Conservation (phyloP, 176 grass and related monocot genomes). For the Phragmites australis region DNA sequence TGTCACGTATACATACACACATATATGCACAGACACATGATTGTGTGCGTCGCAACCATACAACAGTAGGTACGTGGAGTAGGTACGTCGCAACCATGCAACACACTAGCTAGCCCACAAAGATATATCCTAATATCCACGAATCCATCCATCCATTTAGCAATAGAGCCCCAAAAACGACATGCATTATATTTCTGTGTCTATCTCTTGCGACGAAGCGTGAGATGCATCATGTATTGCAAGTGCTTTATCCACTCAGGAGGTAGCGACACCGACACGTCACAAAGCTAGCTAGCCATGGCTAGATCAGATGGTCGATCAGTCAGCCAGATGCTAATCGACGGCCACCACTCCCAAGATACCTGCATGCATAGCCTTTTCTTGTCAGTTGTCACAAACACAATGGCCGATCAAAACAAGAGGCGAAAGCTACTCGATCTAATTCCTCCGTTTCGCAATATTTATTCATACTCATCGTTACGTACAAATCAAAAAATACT, state of each 20-base stretch:
- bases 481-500: no score
- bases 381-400: no score
- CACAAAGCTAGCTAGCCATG: not conserved
- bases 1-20: not conserved
- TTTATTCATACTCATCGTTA: no score
- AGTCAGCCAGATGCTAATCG: not conserved
- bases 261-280: not conserved
- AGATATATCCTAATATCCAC: no score
- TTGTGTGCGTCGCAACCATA: not conserved
- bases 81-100: no score
- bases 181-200: not conserved
- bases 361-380: no score
- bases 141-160: no score
- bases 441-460: no score
- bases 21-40: not conserved
- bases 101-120: no score
- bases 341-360: no score
- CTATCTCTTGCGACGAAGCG: not conserved
- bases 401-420: no score
- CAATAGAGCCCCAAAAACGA: not conserved
- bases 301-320: not conserved
- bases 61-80: not conserved
- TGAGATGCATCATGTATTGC: not conserved
- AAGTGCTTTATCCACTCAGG: not conserved
- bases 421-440: no score